These are phyloP conservation scores for Debaryomycetaceae sp. DNA, from an alignment of 1,139 yeast genomes.

Conservation along the genomic window DNA sequence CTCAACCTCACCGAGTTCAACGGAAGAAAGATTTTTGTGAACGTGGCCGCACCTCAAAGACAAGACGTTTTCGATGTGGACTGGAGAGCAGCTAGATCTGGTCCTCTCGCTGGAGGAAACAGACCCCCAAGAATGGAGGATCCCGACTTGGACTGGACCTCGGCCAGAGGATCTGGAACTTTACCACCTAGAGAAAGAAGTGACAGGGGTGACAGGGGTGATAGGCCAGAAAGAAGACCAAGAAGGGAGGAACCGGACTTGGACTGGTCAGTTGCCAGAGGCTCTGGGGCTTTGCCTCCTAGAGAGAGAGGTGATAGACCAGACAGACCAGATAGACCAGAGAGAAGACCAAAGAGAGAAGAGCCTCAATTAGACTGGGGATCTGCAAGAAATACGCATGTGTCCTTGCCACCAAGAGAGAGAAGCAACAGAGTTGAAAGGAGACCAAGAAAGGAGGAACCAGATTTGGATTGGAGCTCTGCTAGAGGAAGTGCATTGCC, in stretches of 20 bases:
- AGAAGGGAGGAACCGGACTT: conserved; percentile 50
- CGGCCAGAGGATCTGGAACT: conserved; percentile 31
- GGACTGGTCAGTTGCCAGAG: conserved; percentile 55
- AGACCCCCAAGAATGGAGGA: conserved; percentile 32
- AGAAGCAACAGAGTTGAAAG: conserved; percentile 22
- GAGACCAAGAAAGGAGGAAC: conserved; percentile 35
- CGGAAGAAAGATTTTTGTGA: conserved; percentile 77
- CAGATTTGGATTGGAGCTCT: conserved; percentile 43
- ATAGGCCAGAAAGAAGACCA: conserved; percentile 35
- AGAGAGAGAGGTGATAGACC: conserved; percentile 37
- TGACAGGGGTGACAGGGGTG: conserved; percentile 36
- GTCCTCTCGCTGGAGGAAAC: conserved; percentile 18
- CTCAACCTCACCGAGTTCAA: conserved; percentile 62
- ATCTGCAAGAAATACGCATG: conserved; percentile 41
- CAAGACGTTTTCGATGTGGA: conserved; percentile 45
- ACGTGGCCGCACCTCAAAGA: conserved; percentile 86
- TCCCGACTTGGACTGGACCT: conserved; percentile 58
- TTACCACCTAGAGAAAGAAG: conserved; percentile 32
- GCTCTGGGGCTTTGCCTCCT: conserved; percentile 30
- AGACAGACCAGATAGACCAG: conserved; percentile 18
- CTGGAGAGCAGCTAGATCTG: conserved; percentile 45
- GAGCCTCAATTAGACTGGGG: conserved; percentile 64
- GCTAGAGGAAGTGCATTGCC: conserved; percentile 24
- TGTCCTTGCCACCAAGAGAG: conserved; percentile 37
- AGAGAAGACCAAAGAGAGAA: conserved; percentile 42